These are phyloP conservation scores for Ilex asprella DNA, from an alignment of 257 asterid genomes.

Conservation along the genomic window DNA sequence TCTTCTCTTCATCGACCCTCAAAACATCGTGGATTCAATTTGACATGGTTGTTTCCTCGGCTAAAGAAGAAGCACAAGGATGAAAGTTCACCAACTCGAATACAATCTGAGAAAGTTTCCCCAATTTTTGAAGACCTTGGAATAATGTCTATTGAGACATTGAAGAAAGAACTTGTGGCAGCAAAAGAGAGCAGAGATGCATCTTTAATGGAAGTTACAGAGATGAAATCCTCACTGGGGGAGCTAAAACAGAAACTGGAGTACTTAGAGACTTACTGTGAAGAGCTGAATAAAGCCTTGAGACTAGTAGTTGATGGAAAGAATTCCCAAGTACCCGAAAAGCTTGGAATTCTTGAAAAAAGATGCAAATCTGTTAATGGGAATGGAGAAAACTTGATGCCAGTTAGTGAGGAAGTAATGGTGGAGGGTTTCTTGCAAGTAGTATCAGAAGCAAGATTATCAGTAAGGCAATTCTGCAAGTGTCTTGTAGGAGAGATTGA, in stretches of 20 bases:
- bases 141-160: slow-evolving; percentile 33
- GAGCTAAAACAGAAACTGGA: slow-evolving; percentile 62
- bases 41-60: slow-evolving; percentile 73
- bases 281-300: slow-evolving; percentile 67
- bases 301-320: slow-evolving; percentile 37
- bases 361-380: slow-evolving; percentile 35
- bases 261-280: slow-evolving; percentile 66
- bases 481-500: slow-evolving; percentile 41
- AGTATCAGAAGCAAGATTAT: slow-evolving; percentile 72
- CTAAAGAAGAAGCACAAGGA: slow-evolving; percentile 68
- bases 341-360: slow-evolving; percentile 30
- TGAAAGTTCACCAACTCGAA: slow-evolving; percentile 27
- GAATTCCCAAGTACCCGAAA: slow-evolving; percentile 22
- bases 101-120: slow-evolving; percentile 39
- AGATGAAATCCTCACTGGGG: slow-evolving; percentile 58
- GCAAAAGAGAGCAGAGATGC: slow-evolving; percentile 60
- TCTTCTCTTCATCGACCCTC: slow-evolving; percentile 55
- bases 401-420: slow-evolving; percentile 66
- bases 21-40: slow-evolving; percentile 39
- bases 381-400: slow-evolving; percentile 33
- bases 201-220: slow-evolving; percentile 56
- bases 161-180: slow-evolving; percentile 50
- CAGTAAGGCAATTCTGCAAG: slow-evolving; percentile 88
- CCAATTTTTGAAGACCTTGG: slow-evolving; percentile 35
- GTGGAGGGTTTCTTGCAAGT: slow-evolving; percentile 83